phyloP scores from a whole-genome alignment of 139 green algal species.

The Spirogloea muscicola region DNA sequence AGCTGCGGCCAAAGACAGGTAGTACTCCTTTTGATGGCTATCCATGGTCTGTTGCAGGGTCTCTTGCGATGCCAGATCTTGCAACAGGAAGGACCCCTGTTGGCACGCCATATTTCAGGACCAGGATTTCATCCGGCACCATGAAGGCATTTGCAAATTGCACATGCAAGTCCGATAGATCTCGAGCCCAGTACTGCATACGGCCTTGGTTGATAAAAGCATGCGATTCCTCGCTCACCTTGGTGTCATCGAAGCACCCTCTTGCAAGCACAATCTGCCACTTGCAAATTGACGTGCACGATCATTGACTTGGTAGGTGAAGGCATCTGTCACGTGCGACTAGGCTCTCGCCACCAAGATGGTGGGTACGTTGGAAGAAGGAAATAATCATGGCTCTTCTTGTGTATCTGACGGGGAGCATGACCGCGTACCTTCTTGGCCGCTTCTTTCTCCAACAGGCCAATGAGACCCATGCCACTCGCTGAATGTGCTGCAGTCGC shows the following conservation, averaged over 20 bases:
- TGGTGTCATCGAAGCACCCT: conserved; percentile 35
- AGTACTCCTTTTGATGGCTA: conserved; percentile 40
- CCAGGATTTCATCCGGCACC: background rate
- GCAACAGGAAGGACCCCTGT: conserved; percentile 21
- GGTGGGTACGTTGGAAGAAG: background rate
- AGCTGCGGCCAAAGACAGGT: conserved; percentile 31
- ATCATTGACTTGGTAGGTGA: too few relatives aligned
- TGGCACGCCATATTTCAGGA: background rate
- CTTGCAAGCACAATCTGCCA: conserved; percentile 21
- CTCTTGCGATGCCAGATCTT: conserved; percentile 21
- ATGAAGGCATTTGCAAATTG: background rate
- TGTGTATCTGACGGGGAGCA: background rate
- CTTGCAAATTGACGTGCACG: conserved; percentile 11
- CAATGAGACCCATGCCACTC: too few relatives aligned
- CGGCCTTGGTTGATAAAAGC: background rate
- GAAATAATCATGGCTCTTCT: conserved; percentile 1
- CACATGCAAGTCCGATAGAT: background rate
- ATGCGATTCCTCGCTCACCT: conserved; percentile 24
- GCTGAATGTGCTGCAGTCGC: background rate
- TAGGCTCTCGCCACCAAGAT: conserved; percentile 2
- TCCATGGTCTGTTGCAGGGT: conserved; percentile 28
- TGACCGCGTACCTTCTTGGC: background rate
- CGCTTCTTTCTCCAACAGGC: conserved; percentile 23
- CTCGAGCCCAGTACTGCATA: background rate
- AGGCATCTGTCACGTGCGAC: too few relatives aligned